phyloP scores from a whole-genome alignment of 2,329 filamentous ascomycete species.

The Trichophyton mentagrophytes region DNA sequence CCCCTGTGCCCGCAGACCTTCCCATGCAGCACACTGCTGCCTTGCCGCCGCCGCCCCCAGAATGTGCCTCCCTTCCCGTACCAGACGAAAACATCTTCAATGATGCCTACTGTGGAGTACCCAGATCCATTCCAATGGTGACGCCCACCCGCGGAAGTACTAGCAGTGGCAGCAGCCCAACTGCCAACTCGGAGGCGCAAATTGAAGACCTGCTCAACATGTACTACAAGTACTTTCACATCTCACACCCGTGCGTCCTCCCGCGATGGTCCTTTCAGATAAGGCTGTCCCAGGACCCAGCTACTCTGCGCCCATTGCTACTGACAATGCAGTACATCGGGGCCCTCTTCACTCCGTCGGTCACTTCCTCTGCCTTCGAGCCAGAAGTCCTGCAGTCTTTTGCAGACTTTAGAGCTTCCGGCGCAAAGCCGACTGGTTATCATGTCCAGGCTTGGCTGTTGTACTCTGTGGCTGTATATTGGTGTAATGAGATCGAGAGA shows the following conservation, averaged over 20 bases:
- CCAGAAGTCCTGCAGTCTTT: constrained; percentile 1
- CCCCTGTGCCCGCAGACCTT: neutral
- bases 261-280: constrained; percentile 14
- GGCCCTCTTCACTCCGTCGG: constrained; percentile 13
- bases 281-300: constrained; percentile 7
- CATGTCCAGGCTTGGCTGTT: constrained; percentile 19
- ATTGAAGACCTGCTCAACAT: constrained; percentile 11
- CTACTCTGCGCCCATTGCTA: constrained; percentile 16
- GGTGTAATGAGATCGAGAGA: constrained; percentile 9
- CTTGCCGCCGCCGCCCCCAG: neutral
- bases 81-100: neutral
- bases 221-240: constrained; percentile 25
- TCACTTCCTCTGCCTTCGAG: constrained; percentile 1
- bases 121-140: neutral
- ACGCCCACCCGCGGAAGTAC: neutral
- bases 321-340: constrained; percentile 22
- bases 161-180: neutral
- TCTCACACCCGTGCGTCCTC: constrained; percentile 20
- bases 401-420: neutral
- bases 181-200: neutral
- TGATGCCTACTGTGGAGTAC: neutral
- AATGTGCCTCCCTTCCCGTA: neutral
- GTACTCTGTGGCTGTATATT: constrained; percentile 15
- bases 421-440: constrained; percentile 3
- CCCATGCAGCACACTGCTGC: neutral